These are phyloP conservation scores for Durusdinium trenchii DNA, from an alignment of 73 alveolate species.

Conservation along the genomic window DNA sequence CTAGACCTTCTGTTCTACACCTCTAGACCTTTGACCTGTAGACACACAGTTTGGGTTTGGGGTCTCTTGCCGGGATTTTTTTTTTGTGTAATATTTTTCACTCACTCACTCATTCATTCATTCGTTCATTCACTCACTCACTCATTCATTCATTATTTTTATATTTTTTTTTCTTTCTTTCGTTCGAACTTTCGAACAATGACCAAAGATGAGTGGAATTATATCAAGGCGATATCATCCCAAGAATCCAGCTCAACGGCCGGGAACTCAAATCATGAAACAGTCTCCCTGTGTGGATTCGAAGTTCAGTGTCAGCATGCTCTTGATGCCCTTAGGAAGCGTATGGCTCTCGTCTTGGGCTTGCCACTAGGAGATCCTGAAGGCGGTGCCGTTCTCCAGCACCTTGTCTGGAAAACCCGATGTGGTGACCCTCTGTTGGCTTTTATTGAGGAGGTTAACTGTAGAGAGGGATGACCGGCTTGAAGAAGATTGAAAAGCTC, in stretches of 20 bases:
- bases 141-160: too few relatives aligned
- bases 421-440: not conserved
- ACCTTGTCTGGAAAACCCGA: not conserved
- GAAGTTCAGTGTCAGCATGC: not conserved
- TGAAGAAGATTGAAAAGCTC: not conserved
- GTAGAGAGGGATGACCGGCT: too few relatives aligned
- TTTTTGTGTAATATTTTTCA: too few relatives aligned
- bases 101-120: too few relatives aligned
- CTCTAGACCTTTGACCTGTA: too few relatives aligned
- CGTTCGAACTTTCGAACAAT: too few relatives aligned
- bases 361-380: constrained; percentile 80
- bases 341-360: constrained; percentile 81
- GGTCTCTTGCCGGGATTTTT: too few relatives aligned
- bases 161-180: too few relatives aligned
- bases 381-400: not conserved
- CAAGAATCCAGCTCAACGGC: constrained; percentile 79
- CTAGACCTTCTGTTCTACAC: too few relatives aligned
- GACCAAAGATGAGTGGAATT: too few relatives aligned
- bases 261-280: not conserved
- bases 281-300: not conserved
- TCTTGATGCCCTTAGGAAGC: not conserved
- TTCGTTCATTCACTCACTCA: too few relatives aligned
- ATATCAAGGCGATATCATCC: constrained; percentile 83
- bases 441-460: not conserved
- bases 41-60: too few relatives aligned